phyloP scores from a whole-genome alignment of 306 rosid genomes.

The Cucurbita ficifolia region DNA sequence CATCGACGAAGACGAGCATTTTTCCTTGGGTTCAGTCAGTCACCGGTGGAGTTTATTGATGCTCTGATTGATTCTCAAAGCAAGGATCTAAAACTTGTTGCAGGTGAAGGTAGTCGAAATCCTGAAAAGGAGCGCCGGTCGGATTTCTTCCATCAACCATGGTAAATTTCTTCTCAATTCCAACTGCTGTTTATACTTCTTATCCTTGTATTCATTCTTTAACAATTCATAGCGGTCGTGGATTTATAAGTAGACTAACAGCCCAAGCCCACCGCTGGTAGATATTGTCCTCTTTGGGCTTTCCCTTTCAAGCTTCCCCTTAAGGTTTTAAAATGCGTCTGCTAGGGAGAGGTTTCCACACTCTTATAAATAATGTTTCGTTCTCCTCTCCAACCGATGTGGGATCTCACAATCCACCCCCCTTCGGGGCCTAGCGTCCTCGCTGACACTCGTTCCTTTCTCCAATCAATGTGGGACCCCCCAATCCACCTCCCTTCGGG shows the following conservation, averaged over 20 bases:
- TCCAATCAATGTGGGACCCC: too few relatives aligned
- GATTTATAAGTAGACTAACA: not conserved
- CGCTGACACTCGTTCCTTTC: too few relatives aligned
- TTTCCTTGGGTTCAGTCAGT: slow-evolving; percentile 96
- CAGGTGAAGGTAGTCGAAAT: slow-evolving; percentile 89
- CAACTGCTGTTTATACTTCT: not conserved
- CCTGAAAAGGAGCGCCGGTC: slow-evolving; percentile 80
- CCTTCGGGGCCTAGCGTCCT: too few relatives aligned
- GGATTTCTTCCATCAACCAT: slow-evolving; percentile 90
- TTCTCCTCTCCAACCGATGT: too few relatives aligned
- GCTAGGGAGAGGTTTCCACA: too few relatives aligned
- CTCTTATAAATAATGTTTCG: too few relatives aligned
- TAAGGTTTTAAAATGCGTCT: too few relatives aligned
- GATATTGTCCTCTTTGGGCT: too few relatives aligned
- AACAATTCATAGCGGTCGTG: not conserved
- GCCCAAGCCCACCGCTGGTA: too few relatives aligned
- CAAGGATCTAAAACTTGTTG: slow-evolving; percentile 72
- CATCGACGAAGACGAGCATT: slow-evolving; percentile 89
- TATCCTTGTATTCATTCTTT: not conserved
- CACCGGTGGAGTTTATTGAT: slow-evolving; percentile 87
- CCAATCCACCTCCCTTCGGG: too few relatives aligned
- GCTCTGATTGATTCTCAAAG: slow-evolving; percentile 90
- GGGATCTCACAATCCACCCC: too few relatives aligned
- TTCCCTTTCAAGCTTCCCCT: too few relatives aligned
- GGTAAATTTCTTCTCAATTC: slow-evolving; percentile 28